phyloP scores from a whole-genome alignment of 2,329 filamentous ascomycete genomes.

The Aspergillus floridensis region DNA sequence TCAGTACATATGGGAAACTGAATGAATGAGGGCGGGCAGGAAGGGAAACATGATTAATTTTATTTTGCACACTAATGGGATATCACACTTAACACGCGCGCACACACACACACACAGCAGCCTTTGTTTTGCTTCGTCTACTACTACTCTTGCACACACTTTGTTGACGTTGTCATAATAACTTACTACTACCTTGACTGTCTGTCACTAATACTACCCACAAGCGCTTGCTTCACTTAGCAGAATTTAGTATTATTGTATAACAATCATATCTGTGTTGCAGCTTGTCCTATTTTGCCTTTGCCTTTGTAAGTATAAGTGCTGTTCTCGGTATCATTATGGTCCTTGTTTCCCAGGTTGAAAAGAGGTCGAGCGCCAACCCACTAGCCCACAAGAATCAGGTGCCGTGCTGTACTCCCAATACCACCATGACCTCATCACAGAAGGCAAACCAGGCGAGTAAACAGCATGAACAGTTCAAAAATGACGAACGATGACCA shows the following conservation, averaged over 20 bases:
- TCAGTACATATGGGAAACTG: slow-evolving; percentile 2
- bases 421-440: no score
- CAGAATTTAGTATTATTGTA: neutral
- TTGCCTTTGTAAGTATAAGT: no score
- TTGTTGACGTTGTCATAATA: neutral
- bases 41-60: neutral
- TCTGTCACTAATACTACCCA: neutral
- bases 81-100: neutral
- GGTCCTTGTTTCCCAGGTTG: no score
- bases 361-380: no score
- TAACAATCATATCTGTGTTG: neutral
- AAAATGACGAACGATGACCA: no score
- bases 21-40: slow-evolving; percentile 3
- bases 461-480: no score
- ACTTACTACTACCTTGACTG: neutral
- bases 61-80: slow-evolving; percentile 3
- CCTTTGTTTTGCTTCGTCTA: slow-evolving; percentile 2
- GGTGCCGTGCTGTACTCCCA: no score
- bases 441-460: no score
- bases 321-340: no score
- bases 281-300: no score
- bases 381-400: no score
- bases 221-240: neutral
- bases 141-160: neutral
- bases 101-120: neutral